Percentiles rank a stretch among this genome's conserved stretches.
Conservation (phyloP, 1,284 basidiomycete genomes). For the Kwoniella shivajii region DNA sequence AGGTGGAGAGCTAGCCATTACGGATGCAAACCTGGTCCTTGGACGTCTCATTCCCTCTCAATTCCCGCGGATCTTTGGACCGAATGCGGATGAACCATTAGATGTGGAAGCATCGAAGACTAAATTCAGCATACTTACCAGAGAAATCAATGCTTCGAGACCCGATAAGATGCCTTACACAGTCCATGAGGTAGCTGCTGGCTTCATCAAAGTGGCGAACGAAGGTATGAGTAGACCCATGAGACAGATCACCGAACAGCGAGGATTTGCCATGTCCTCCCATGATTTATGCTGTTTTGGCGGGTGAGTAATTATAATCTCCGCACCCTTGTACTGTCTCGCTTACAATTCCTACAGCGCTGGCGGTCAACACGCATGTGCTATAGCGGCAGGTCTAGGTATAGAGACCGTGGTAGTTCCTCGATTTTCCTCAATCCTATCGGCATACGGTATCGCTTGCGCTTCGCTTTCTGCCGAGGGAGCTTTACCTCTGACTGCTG, state of each 20-base stretch:
- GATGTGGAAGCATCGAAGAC: conserved; percentile 46
- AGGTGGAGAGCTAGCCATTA: conserved; percentile 51
- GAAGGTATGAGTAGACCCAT: conserved; percentile 53
- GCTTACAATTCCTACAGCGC: conserved; percentile 19
- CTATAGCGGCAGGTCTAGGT: conserved; percentile 27
- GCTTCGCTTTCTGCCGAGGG: conserved; percentile 46
- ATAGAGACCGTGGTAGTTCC: conserved; percentile 54
- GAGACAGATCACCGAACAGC: conserved; percentile 52
- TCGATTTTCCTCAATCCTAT: conserved; percentile 54
- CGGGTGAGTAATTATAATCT: conserved; percentile 31
- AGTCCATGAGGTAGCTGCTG: conserved; percentile 54
- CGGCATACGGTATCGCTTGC: conserved; percentile 57
- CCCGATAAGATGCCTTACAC: conserved; percentile 28
- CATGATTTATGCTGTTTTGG: conserved; percentile 55
- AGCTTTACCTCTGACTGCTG: conserved; percentile 19
- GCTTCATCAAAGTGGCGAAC: conserved; percentile 37
- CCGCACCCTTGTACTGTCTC: background rate
- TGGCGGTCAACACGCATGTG: conserved; percentile 34
- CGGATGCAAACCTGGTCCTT: conserved; percentile 54
- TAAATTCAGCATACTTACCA: conserved; percentile 50
- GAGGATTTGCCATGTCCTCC: conserved; percentile 50
- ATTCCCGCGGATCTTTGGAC: conserved; percentile 60
- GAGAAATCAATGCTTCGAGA: conserved; percentile 48
- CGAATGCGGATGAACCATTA: conserved; percentile 56
- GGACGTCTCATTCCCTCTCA: conserved; percentile 56